phyloP scores from a whole-genome alignment of 257 asterid genomes.

The Plantago ovata region DNA sequence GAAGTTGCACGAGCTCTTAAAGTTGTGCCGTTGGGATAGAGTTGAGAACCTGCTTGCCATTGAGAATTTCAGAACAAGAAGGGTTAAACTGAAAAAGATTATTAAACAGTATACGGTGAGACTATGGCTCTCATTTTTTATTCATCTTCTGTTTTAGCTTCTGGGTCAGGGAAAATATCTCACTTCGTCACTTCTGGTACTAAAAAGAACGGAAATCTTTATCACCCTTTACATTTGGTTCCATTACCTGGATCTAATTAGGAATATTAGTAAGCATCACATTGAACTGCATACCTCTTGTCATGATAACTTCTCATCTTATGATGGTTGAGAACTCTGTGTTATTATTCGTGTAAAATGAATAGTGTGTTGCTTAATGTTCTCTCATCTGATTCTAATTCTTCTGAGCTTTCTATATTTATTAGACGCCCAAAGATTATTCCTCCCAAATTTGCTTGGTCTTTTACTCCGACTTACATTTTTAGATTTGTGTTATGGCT shows the following conservation, averaged over 20 bases:
- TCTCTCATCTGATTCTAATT: too few species aligned
- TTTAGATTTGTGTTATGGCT: too few species aligned
- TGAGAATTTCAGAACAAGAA: slow-evolving; percentile 62
- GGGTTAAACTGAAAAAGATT: slow-evolving; percentile 73
- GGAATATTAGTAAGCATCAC: not conserved
- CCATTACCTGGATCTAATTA: slow-evolving; percentile 6
- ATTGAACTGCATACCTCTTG: too few species aligned
- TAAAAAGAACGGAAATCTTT: not conserved
- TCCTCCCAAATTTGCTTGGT: too few species aligned
- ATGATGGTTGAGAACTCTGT: too few species aligned
- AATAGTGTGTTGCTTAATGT: too few species aligned
- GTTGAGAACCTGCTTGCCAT: slow-evolving; percentile 45
- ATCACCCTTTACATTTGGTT: not conserved
- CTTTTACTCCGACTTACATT: too few species aligned
- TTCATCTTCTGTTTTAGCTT: not conserved
- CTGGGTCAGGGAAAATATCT: not conserved
- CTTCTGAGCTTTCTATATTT: too few species aligned
- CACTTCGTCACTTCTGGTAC: not conserved
- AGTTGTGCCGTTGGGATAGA: slow-evolving; percentile 77
- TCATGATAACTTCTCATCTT: too few species aligned
- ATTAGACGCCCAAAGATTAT: too few species aligned
- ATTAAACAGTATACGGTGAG: slow-evolving; percentile 76
- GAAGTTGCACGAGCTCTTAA: slow-evolving; percentile 70
- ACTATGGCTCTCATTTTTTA: slow-evolving; percentile 10
- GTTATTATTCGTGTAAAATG: too few species aligned